These are phyloP conservation scores for Penicillium polonicum DNA, from an alignment of 2,329 filamentous ascomycete species.

Conservation along the genomic window DNA sequence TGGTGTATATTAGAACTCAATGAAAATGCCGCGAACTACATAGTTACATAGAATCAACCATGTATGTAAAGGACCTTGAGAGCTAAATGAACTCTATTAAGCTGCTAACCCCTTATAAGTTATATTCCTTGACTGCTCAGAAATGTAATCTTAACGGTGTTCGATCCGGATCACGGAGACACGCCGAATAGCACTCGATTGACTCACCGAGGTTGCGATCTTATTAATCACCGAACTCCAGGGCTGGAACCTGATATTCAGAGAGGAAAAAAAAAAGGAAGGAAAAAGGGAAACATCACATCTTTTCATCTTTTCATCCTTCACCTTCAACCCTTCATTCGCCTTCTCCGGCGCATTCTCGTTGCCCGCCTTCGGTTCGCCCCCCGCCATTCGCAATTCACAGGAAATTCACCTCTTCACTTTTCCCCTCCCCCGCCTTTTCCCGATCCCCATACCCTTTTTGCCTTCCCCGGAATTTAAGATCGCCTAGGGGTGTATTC, in stretches of 20 bases:
- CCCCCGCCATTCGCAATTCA: slow-evolving; percentile 12
- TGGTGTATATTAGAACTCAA: background rate
- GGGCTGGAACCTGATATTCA: background rate
- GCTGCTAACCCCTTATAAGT: background rate
- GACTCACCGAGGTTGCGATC: slow-evolving; percentile 22
- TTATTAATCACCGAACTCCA: slow-evolving; percentile 18
- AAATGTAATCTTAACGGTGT: background rate
- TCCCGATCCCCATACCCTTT: background rate
- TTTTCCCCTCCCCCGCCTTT: slow-evolving; percentile 10
- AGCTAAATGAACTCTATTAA: background rate
- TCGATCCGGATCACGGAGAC: slow-evolving; percentile 1
- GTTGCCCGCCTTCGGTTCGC: slow-evolving; percentile 17
- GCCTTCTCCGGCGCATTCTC: slow-evolving; percentile 8
- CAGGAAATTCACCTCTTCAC: slow-evolving; percentile 2
- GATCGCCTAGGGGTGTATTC: background rate
- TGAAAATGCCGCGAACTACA: background rate
- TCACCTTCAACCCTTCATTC: background rate
- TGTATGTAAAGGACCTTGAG: background rate
- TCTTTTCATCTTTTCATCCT: background rate
- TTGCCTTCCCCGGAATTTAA: background rate
- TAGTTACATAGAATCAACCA: background rate
- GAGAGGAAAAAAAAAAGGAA: too few relatives aligned
- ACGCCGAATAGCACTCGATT: slow-evolving; percentile 15
- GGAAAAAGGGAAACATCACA: background rate
- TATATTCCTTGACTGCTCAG: background rate